Evolutionary conservation across 306 rosid species (phyloP).

Genomic region (Purshia tridentata): DNA sequence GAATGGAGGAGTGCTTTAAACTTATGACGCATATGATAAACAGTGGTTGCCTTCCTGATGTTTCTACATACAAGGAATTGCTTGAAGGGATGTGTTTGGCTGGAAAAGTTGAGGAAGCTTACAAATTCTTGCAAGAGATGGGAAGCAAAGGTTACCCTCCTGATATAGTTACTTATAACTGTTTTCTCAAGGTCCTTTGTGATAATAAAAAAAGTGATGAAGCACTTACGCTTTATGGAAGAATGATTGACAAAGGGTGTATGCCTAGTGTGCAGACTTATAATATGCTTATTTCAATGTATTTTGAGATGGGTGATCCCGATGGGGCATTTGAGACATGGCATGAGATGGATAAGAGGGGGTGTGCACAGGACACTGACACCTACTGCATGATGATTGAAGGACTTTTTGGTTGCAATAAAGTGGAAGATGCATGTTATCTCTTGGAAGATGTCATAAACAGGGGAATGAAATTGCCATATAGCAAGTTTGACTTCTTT

Average conservation of each 20-base stretch:
- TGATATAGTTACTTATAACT: conserved; percentile 84
- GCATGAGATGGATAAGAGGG: conserved; percentile 67
- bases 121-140: conserved; percentile 86
- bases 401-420: conserved; percentile 69
- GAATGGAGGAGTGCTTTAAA: conserved; percentile 70
- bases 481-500: conserved; percentile 61
- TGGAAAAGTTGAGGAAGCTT: conserved; percentile 72
- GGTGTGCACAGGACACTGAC: conserved; percentile 54
- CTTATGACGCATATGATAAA: conserved; percentile 63
- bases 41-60: conserved; percentile 90
- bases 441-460: conserved; percentile 73
- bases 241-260: conserved; percentile 66
- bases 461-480: conserved; percentile 73
- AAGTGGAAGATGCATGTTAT: conserved; percentile 59
- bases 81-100: conserved; percentile 86
- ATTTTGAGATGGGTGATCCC: conserved; percentile 62
- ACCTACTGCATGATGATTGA: conserved; percentile 79
- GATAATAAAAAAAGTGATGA: conserved; percentile 68
- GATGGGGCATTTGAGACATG: conserved; percentile 81
- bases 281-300: conserved; percentile 86
- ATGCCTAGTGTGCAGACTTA: conserved; percentile 81
- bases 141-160: conserved; percentile 90
- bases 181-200: conserved; percentile 88
- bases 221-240: conserved; percentile 60
- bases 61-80: conserved; percentile 78